These are phyloP conservation scores for Codiaeum variegatum DNA, from an alignment of 441 rosid genomes.

Conservation along the genomic window DNA sequence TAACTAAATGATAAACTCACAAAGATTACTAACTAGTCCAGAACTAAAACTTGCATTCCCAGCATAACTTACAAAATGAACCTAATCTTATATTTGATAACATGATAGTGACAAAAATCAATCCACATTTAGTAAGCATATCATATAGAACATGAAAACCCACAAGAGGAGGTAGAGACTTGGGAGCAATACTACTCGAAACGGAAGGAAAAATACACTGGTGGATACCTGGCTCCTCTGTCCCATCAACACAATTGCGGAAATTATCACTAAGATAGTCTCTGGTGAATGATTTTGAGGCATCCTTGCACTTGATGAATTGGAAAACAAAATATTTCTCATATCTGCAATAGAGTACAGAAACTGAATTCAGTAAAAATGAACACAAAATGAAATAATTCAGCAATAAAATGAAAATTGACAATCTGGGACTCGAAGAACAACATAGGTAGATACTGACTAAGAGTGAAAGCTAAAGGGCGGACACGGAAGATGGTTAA, in stretches of 20 bases:
- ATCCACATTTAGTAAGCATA: background rate
- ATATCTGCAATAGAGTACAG: constrained; percentile 41
- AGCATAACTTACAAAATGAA: background rate
- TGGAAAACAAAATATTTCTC: constrained; percentile 54
- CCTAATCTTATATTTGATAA: background rate
- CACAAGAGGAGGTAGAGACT: background rate
- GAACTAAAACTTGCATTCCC: background rate
- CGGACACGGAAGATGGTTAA: too few species aligned
- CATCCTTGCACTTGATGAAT: constrained; percentile 81
- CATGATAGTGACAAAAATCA: background rate
- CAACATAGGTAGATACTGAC: too few species aligned
- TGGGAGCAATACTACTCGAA: background rate
- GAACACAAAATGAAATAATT: constrained; percentile 1
- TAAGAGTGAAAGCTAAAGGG: too few species aligned
- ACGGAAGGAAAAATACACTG: background rate
- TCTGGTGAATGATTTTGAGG: constrained; percentile 60
- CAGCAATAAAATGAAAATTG: constrained; percentile 2
- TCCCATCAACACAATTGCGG: constrained; percentile 91
- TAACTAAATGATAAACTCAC: background rate
- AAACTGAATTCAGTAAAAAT: background rate
- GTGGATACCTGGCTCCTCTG: constrained; percentile 82
- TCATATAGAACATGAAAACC: background rate
- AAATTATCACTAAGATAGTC: constrained; percentile 82
- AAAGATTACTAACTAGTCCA: background rate
- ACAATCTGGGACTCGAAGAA: constrained; percentile 1